Percentiles rank a stretch among this genome's conserved stretches.
Evolutionary conservation across 2,329 filamentous ascomycete genomes (phyloP).

Genomic region (Epichloe bromicola): DNA sequence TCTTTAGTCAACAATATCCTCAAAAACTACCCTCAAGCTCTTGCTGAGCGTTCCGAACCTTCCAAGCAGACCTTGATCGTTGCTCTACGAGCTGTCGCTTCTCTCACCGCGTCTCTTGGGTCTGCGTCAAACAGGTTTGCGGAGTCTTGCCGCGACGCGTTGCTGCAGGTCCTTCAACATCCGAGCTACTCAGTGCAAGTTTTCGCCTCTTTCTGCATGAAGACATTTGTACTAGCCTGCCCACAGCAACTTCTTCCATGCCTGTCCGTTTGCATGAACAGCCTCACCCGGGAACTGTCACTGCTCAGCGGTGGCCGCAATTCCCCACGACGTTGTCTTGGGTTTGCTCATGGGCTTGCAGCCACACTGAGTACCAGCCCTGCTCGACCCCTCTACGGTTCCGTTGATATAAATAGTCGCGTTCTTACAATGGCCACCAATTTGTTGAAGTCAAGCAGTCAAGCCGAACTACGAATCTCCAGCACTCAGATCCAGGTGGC

Average conservation of each 20-base stretch:
- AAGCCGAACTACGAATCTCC: constrained; percentile 79
- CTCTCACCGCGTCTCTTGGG: constrained; percentile 66
- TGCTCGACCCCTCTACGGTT: constrained; percentile 79
- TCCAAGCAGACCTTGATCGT: constrained; percentile 75
- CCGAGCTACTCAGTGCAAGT: constrained; percentile 95
- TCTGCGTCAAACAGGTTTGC: constrained; percentile 70
- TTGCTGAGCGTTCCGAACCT: constrained; percentile 79
- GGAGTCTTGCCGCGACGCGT: constrained; percentile 71
- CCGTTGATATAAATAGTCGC: constrained; percentile 86
- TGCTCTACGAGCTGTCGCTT: constrained; percentile 64
- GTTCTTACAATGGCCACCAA: constrained; percentile 86
- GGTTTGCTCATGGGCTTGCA: constrained; percentile 83
- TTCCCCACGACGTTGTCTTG: constrained; percentile 71
- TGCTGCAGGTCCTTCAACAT: constrained; percentile 84
- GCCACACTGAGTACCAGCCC: constrained; percentile 84
- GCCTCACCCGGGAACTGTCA: constrained; percentile 72
- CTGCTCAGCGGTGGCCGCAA: constrained; percentile 63
- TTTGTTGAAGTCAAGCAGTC: constrained; percentile 80
- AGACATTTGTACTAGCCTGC: constrained; percentile 77
- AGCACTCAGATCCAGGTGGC: constrained; percentile 95
- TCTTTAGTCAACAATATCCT: constrained; percentile 75
- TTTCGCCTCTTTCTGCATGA: constrained; percentile 73
- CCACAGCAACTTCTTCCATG: constrained; percentile 85
- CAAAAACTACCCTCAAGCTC: constrained; percentile 84
- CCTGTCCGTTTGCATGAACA: constrained; percentile 94